Percentiles rank a stretch among this genome's conserved stretches.
Conservation (phyloP, 495 filamentous ascomycete species). For the Penicillium flavigenum region DNA sequence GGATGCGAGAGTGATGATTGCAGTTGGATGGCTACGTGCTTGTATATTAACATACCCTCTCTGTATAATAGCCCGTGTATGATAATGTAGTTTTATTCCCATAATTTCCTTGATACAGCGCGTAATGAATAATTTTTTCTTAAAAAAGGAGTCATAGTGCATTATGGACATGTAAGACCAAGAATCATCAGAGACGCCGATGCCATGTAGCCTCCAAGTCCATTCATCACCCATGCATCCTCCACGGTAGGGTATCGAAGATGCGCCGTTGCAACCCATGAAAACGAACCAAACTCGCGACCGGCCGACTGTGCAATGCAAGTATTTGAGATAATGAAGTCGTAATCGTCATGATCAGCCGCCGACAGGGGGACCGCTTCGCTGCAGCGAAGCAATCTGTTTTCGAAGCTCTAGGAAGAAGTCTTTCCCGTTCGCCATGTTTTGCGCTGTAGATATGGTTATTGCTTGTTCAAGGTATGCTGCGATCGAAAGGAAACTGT, state of each 20-base stretch:
- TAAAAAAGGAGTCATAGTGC: conserved; percentile 5
- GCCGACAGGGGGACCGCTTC: conserved; percentile 42
- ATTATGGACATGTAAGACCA: conserved; percentile 12
- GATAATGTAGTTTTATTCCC: conserved; percentile 22
- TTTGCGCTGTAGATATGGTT: conserved; percentile 39
- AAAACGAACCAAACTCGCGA: conserved; percentile 23
- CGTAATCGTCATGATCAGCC: conserved; percentile 32
- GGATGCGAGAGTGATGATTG: conserved; percentile 26
- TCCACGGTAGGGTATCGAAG: conserved; percentile 35
- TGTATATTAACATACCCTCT: conserved; percentile 11
- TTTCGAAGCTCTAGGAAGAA: conserved; percentile 56
- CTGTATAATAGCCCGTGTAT: conserved; percentile 20
- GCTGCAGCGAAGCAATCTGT: conserved; percentile 46
- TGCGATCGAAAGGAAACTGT: conserved; percentile 18
- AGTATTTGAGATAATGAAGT: conserved; percentile 17
- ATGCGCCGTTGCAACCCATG: conserved; percentile 33
- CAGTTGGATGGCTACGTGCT: neutral
- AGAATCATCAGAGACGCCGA: conserved; percentile 29
- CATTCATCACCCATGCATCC: conserved; percentile 27
- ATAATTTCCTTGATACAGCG: neutral
- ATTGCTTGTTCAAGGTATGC: conserved; percentile 16
- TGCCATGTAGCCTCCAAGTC: conserved; percentile 27
- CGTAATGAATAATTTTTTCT: neutral
- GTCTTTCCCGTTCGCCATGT: conserved; percentile 55
- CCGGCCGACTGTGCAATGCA: conserved; percentile 26